phyloP scores from a whole-genome alignment of 2,329 filamentous ascomycete species.

The Sphaerulina populicola region DNA sequence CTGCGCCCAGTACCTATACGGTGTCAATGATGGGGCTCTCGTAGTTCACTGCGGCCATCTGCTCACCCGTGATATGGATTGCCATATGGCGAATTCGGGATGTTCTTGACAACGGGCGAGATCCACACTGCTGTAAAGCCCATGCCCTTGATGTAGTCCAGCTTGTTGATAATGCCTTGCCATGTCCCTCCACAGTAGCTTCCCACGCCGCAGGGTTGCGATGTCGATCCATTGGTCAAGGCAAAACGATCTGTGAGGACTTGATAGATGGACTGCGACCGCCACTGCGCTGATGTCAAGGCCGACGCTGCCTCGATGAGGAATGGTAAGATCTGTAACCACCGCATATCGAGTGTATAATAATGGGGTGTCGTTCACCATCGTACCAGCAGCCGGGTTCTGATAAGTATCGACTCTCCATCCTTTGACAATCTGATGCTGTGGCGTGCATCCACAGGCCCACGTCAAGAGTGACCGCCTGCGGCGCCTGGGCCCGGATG shows the following conservation, averaged over 20 bases:
- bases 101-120: conserved; percentile 37
- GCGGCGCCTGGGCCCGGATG: background rate
- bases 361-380: background rate
- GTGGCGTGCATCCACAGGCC: conserved; percentile 1
- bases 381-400: background rate
- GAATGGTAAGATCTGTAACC: conserved; percentile 2
- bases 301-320: conserved; percentile 11
- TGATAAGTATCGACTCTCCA: conserved; percentile 5
- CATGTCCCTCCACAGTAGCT: conserved; percentile 44
- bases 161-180: conserved; percentile 37
- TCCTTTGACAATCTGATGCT: conserved; percentile 1
- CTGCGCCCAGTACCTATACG: conserved; percentile 15
- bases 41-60: background rate
- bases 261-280: conserved; percentile 51
- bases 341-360: conserved; percentile 1
- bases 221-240: conserved; percentile 39
- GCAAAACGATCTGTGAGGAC: conserved; percentile 51
- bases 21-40: background rate
- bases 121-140: conserved; percentile 40
- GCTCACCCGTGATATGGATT: conserved; percentile 37
- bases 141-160: conserved; percentile 46
- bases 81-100: conserved; percentile 34
- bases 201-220: conserved; percentile 37
- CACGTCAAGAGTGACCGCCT: conserved; percentile 10
- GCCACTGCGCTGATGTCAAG: conserved; percentile 26